phyloP scores from a whole-genome alignment of 2,329 filamentous ascomycete genomes.

The Neofusicoccum umdonicola region DNA sequence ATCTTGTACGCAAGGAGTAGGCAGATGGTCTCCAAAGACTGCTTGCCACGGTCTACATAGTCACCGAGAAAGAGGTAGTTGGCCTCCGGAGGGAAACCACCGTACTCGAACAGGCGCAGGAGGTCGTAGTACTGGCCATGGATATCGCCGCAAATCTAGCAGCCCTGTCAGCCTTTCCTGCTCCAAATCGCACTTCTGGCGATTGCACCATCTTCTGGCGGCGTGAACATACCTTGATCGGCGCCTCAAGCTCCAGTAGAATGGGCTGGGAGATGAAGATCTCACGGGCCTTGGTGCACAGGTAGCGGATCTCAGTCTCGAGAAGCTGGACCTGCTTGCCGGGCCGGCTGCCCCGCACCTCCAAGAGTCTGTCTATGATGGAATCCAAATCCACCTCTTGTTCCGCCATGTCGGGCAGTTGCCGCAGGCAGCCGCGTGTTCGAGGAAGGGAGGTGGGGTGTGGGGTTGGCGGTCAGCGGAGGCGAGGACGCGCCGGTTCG shows the following conservation, averaged over 20 bases:
- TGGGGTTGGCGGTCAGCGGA: constrained; percentile 13
- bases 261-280: constrained; percentile 99
- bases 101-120: constrained; percentile 94
- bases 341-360: constrained; percentile 95
- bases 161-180: neutral
- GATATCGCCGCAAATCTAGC: constrained; percentile 96
- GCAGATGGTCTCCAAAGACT: constrained; percentile 98
- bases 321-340: constrained; percentile 98
- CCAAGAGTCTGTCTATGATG: constrained; percentile 96
- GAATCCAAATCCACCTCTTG: constrained; percentile 98
- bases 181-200: neutral
- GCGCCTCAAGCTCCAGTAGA: constrained; percentile 92
- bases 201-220: constrained; percentile 21
- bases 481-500: constrained; percentile 15
- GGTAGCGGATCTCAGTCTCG: constrained; percentile 91
- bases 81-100: constrained; percentile 95
- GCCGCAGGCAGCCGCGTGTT: constrained; percentile 26
- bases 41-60: constrained; percentile 98
- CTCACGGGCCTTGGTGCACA: constrained; percentile 98
- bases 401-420: constrained; percentile 64
- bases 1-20: constrained; percentile 98
- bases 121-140: constrained; percentile 99
- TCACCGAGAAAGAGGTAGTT: constrained; percentile 99
- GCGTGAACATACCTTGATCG: constrained; percentile 76
- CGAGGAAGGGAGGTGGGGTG: constrained; percentile 8